Conservation (phyloP, 768 basidiomycete species). For the Tricholoma terreum region DNA sequence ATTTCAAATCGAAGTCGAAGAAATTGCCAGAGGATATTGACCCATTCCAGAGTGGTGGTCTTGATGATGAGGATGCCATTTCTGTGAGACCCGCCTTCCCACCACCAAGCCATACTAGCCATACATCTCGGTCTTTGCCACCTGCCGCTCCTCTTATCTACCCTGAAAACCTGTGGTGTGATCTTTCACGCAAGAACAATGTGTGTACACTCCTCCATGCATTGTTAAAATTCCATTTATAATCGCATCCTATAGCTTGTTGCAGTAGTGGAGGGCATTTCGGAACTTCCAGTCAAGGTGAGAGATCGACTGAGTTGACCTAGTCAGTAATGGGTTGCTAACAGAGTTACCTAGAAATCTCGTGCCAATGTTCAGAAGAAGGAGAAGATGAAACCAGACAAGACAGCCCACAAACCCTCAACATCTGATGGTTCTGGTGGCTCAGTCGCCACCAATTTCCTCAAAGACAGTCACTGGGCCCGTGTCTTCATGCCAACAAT, state of each 20-base stretch:
- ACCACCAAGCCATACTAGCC: neutral
- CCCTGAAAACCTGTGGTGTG: neutral
- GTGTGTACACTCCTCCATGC: neutral
- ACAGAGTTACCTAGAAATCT: neutral
- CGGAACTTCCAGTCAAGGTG: neutral
- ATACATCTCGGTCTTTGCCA: neutral
- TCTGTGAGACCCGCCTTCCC: conserved; percentile 7
- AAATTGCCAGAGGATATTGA: conserved; percentile 3
- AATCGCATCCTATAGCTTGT: neutral
- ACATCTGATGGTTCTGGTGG: too few relatives aligned
- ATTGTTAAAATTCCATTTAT: neutral
- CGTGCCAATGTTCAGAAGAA: neutral
- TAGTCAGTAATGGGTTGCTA: neutral
- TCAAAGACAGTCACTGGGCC: neutral
- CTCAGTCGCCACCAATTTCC: too few relatives aligned
- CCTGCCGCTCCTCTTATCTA: neutral
- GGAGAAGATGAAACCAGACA: neutral
- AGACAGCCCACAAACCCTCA: too few relatives aligned
- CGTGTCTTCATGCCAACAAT: neutral
- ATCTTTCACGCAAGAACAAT: neutral
- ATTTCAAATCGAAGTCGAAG: neutral
- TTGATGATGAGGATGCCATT: conserved; percentile 15
- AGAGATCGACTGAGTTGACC: neutral
- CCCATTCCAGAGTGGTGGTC: conserved; percentile 11
- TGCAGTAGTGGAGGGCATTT: neutral